A percentile compares a stretch with the other conserved stretches of the same genome.
Conservation (phyloP, 2,329 filamentous ascomycete genomes). For the Alternaria atra region DNA sequence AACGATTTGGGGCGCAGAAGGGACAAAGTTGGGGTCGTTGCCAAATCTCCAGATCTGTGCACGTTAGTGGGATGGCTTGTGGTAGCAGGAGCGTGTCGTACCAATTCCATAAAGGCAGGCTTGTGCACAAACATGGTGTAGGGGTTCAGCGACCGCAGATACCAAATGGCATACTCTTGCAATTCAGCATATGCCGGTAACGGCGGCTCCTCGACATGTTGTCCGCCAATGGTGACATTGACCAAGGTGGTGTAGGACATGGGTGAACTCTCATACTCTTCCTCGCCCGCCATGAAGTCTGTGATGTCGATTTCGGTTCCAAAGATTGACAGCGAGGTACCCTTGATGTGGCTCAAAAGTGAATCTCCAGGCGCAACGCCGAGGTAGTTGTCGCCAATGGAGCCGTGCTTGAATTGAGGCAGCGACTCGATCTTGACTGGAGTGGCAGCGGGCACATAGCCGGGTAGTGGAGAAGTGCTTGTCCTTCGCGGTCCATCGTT, state of each 20-base stretch:
- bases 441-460: slow-evolving; percentile 33
- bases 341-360: slow-evolving; percentile 76
- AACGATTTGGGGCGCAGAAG: slow-evolving; percentile 71
- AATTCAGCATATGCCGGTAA: slow-evolving; percentile 71
- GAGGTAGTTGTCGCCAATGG: slow-evolving; percentile 69
- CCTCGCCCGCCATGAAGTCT: slow-evolving; percentile 72
- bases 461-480: slow-evolving; percentile 38
- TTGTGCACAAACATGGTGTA: slow-evolving; percentile 82
- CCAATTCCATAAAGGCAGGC: slow-evolving; percentile 73
- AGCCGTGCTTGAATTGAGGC: slow-evolving; percentile 58
- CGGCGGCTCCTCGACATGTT: slow-evolving; percentile 63
- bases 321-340: slow-evolving; percentile 78
- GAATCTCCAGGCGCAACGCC: slow-evolving; percentile 71
- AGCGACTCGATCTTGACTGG: slow-evolving; percentile 41
- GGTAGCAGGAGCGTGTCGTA: slow-evolving; percentile 51
- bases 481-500: slow-evolving; percentile 28
- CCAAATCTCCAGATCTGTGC: slow-evolving; percentile 74
- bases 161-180: slow-evolving; percentile 76
- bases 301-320: slow-evolving; percentile 82
- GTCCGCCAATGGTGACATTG: slow-evolving; percentile 67
- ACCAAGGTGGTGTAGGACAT: slow-evolving; percentile 77
- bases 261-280: slow-evolving; percentile 64
- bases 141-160: slow-evolving; percentile 74
- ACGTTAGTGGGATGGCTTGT: slow-evolving; percentile 3
- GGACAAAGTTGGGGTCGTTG: slow-evolving; percentile 71